phyloP scores from a whole-genome alignment of 2,329 filamentous ascomycete species.

The Xylariaceae sp. region DNA sequence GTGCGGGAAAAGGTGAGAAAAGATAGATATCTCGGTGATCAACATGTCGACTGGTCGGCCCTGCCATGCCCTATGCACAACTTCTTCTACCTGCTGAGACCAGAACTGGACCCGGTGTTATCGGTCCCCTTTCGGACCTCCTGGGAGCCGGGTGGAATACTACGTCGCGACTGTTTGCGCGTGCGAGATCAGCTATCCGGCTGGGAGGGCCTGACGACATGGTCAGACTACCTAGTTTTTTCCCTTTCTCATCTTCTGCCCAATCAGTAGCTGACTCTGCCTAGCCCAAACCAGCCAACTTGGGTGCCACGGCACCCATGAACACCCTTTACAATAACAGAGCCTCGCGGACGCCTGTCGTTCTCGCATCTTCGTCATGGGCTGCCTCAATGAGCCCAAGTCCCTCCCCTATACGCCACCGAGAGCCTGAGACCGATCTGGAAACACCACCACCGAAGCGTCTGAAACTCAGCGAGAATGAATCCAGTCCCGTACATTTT shows the following conservation, averaged over 20 bases:
- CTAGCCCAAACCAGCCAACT: constrained; percentile 12
- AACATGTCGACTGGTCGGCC: constrained; percentile 21
- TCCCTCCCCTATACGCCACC: constrained; percentile 22
- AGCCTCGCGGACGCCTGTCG: background rate
- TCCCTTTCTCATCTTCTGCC: background rate
- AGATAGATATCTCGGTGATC: constrained; percentile 1
- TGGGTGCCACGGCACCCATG: constrained; percentile 17
- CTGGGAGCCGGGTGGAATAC: background rate
- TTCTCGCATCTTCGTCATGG: constrained; percentile 2
- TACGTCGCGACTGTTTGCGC: background rate
- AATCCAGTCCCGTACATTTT: constrained; percentile 9
- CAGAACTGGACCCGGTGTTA: constrained; percentile 7
- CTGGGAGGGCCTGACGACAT: constrained; percentile 15
- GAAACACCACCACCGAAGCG: constrained; percentile 23
- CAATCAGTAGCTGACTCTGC: constrained; percentile 1
- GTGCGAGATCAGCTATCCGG: constrained; percentile 5
- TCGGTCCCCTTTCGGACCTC: background rate
- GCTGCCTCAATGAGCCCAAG: constrained; percentile 9
- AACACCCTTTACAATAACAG: constrained; percentile 23
- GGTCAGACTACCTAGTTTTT: constrained; percentile 1
- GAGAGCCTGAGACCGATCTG: constrained; percentile 12
- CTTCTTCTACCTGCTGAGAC: constrained; percentile 10
- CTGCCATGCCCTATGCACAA: constrained; percentile 15
- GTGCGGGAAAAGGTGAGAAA: no score
- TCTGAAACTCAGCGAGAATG: constrained; percentile 17